These are phyloP conservation scores for Cryptococcus maquisensis DNA, from an alignment of 1,284 basidiomycete genomes.

Conservation along the genomic window DNA sequence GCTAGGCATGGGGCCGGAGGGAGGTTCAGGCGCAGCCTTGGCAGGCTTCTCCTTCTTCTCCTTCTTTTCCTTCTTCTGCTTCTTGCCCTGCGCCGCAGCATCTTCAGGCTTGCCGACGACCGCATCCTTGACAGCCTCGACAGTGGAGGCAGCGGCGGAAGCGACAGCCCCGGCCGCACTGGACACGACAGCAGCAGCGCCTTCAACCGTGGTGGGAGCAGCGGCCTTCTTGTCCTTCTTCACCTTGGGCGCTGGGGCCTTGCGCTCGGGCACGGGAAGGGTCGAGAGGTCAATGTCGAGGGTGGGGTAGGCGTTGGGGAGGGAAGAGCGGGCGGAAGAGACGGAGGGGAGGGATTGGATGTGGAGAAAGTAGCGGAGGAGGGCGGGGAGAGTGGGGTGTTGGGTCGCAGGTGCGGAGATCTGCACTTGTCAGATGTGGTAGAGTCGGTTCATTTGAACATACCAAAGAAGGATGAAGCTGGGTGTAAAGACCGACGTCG, in stretches of 20 bases:
- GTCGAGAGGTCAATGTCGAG: slow-evolving; percentile 69
- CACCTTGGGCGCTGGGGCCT: slow-evolving; percentile 71
- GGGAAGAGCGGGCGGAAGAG: slow-evolving; percentile 39
- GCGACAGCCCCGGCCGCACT: slow-evolving; percentile 26
- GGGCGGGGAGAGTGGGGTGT: slow-evolving; percentile 69
- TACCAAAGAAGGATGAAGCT: slow-evolving; percentile 72
- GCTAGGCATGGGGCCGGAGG: slow-evolving; percentile 74
- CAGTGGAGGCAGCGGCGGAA: slow-evolving; percentile 19
- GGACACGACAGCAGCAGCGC: slow-evolving; percentile 14
- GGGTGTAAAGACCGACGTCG: slow-evolving; percentile 77
- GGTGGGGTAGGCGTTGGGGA: slow-evolving; percentile 54
- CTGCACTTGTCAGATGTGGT: slow-evolving; percentile 9
- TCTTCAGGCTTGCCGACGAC: slow-evolving; percentile 20
- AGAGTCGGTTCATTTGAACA: slow-evolving; percentile 38
- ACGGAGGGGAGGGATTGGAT: slow-evolving; percentile 67
- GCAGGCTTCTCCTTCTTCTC: slow-evolving; percentile 40
- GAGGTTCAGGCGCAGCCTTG: slow-evolving; percentile 53
- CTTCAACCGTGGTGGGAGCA: slow-evolving; percentile 30
- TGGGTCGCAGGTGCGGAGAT: slow-evolving; percentile 52
- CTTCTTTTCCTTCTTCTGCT: slow-evolving; percentile 31
- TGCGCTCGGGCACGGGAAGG: slow-evolving; percentile 69
- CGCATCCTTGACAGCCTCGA: slow-evolving; percentile 24
- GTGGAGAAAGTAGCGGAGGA: slow-evolving; percentile 91
- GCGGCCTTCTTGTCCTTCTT: slow-evolving; percentile 55
- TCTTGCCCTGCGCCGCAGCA: slow-evolving; percentile 14